These are phyloP conservation scores for Globisporangium echinulatum DNA, from an alignment of 352 stramenopile genomes.

Conservation along the genomic window DNA sequence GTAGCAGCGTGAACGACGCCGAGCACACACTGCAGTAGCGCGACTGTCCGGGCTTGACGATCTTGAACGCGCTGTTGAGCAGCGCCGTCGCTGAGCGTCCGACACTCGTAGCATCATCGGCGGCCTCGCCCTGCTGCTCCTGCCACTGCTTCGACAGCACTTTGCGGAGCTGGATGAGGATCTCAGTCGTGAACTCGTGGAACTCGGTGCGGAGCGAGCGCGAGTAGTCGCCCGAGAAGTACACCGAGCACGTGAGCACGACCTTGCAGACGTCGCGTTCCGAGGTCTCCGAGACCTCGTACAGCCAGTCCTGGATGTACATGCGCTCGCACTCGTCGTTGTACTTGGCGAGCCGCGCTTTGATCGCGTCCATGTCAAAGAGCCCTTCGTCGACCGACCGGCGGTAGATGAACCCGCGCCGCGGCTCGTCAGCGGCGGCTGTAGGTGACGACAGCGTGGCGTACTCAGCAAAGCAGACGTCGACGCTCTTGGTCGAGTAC, in stretches of 20 bases:
- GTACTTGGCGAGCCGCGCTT: slow-evolving; percentile 38
- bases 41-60: slow-evolving; percentile 14
- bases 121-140: slow-evolving; percentile 19
- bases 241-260: slow-evolving; percentile 54
- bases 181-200: slow-evolving; percentile 52
- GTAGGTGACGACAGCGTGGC: slow-evolving; percentile 18
- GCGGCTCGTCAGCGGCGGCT: slow-evolving; percentile 9
- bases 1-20: slow-evolving; percentile 47
- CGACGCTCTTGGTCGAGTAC: slow-evolving; percentile 39
- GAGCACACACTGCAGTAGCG: slow-evolving; percentile 55
- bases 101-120: slow-evolving; percentile 8
- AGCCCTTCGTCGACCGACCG: slow-evolving; percentile 59
- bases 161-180: slow-evolving; percentile 44
- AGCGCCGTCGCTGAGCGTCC: slow-evolving; percentile 18
- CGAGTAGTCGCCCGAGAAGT: slow-evolving; percentile 29
- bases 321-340: slow-evolving; percentile 39
- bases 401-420: slow-evolving; percentile 65
- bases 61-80: slow-evolving; percentile 17
- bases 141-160: slow-evolving; percentile 51
- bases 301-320: slow-evolving; percentile 66
- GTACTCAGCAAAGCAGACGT: slow-evolving; percentile 66
- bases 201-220: slow-evolving; percentile 40
- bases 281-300: slow-evolving; percentile 53
- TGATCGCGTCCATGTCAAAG: slow-evolving; percentile 31
- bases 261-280: slow-evolving; percentile 60